Conservation (phyloP, 1,284 basidiomycete genomes). For the Pascua guehoae region DNA sequence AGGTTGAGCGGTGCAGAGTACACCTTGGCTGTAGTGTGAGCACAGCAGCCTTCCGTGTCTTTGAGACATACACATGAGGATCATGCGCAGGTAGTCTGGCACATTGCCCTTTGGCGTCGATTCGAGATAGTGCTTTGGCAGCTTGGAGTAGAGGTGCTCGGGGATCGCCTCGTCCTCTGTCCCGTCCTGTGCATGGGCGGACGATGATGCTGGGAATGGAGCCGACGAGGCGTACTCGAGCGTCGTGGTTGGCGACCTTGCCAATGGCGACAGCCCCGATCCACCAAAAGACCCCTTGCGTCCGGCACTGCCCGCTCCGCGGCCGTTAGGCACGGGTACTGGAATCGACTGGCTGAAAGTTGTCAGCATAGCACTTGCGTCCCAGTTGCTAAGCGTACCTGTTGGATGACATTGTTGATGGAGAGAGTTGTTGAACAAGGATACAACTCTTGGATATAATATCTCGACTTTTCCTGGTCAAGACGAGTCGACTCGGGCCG, state of each 20-base stretch:
- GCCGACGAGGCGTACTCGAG: constrained; percentile 50
- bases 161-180: constrained; percentile 40
- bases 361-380: no score
- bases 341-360: no score
- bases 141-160: constrained; percentile 43
- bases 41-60: background rate
- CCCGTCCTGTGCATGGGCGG: constrained; percentile 33
- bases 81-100: constrained; percentile 91
- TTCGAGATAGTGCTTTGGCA: constrained; percentile 44
- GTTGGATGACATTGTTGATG: no score
- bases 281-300: background rate
- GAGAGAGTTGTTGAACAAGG: no score
- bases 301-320: no score
- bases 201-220: constrained; percentile 34
- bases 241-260: constrained; percentile 16
- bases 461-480: no score
- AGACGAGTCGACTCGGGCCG: no score
- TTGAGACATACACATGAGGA: constrained; percentile 63
- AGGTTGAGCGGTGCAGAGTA: constrained; percentile 72
- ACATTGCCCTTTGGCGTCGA: constrained; percentile 47
- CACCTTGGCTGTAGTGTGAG: constrained; percentile 62
- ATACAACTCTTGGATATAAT: no score
- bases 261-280: constrained; percentile 5
- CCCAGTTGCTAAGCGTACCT: no score
- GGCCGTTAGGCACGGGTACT: no score